Evolutionary conservation across 1,284 basidiomycete genomes (phyloP).

Genomic region (Vanrija humicola): DNA sequence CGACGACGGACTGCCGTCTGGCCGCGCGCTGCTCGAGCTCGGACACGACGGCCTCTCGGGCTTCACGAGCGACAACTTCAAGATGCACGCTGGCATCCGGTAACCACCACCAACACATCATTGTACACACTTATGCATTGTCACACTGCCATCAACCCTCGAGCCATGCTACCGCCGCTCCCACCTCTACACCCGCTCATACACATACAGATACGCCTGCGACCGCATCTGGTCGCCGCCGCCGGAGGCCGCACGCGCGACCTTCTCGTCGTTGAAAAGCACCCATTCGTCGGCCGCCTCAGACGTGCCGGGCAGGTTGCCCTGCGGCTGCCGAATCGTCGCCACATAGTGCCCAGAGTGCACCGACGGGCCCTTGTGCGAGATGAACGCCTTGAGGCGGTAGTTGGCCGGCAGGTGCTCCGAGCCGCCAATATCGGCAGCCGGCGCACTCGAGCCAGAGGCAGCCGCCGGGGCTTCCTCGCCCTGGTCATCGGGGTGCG

Average conservation of each 20-base stretch:
- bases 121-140: constrained; percentile 3
- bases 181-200: constrained; percentile 55
- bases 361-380: constrained; percentile 92
- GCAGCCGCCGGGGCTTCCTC: constrained; percentile 49
- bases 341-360: constrained; percentile 83
- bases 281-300: constrained; percentile 63
- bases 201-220: constrained; percentile 84
- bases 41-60: constrained; percentile 43
- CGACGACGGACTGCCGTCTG: constrained; percentile 8
- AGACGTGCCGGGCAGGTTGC: constrained; percentile 24
- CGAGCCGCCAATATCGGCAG: constrained; percentile 53
- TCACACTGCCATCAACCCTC: not conserved
- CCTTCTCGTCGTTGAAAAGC: constrained; percentile 94
- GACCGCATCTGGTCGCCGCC: constrained; percentile 63
- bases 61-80: constrained; percentile 63
- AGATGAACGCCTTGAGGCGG: constrained; percentile 85
- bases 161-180: no score
- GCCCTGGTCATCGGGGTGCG: constrained; percentile 81
- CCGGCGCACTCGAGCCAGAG: constrained; percentile 5
- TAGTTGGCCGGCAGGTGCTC: constrained; percentile 68
- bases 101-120: not conserved
- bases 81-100: constrained; percentile 73
- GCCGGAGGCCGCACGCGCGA: constrained; percentile 68
- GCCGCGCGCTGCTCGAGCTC: constrained; percentile 30
- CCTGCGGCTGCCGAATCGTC: constrained; percentile 43